These are phyloP conservation scores for Mucor velutinosus DNA, from an alignment of 371 early-diverging fungal species.

Conservation along the genomic window DNA sequence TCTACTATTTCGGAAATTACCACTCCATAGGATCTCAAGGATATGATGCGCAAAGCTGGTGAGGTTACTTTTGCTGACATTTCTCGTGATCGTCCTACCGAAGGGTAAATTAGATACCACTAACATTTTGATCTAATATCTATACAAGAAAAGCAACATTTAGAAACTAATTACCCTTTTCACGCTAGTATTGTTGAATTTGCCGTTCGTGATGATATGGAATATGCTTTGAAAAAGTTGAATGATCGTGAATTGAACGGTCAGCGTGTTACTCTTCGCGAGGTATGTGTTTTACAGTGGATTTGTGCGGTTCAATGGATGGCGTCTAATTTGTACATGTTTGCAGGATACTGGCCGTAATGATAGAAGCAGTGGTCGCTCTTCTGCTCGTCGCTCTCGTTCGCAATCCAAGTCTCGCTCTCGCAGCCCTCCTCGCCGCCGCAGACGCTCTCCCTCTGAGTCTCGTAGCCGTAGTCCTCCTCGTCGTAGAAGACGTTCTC, in stretches of 20 bases:
- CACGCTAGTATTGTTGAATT: conserved; percentile 86
- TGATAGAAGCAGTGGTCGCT: conserved; percentile 25
- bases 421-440: conserved; percentile 47
- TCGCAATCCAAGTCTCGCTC: conserved; percentile 41
- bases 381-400: conserved; percentile 40
- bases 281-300: conserved; percentile 52
- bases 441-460: conserved; percentile 39
- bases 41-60: conserved; percentile 93
- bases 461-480: conserved; percentile 47
- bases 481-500: conserved; percentile 28
- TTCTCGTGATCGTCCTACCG: conserved; percentile 77
- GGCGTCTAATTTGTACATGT: not conserved
- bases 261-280: conserved; percentile 72
- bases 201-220: conserved; percentile 76
- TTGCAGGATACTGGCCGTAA: conserved; percentile 45
- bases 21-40: conserved; percentile 88
- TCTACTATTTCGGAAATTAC: conserved; percentile 6
- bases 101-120: conserved; percentile 68
- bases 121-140: not conserved
- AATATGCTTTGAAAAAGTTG: conserved; percentile 83
- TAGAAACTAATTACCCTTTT: not conserved
- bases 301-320: not conserved
- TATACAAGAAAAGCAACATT: not conserved
- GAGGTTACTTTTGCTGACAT: conserved; percentile 94
- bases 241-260: conserved; percentile 89